Evolutionary conservation across 2,329 filamentous ascomycete genomes (phyloP), one percentile per base, ranked within the genome.

Genomic region (Pyrenochaeta sp.): DNA sequence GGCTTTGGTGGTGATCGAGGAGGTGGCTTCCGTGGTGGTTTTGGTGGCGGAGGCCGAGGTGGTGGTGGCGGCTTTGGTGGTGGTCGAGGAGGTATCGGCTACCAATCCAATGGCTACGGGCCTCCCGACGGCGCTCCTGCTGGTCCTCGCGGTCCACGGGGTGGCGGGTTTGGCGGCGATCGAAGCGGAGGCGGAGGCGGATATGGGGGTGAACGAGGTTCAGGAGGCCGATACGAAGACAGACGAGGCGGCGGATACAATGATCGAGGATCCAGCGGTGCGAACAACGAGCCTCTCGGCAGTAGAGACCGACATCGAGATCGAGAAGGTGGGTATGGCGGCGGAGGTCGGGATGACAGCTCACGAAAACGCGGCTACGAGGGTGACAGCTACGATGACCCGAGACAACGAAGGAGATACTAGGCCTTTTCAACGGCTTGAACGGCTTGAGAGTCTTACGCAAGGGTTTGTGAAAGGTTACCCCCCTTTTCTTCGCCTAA

Each of bases 271-370:
- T 78, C 84, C 58, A 90, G 87, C 55, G 91, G 91, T 65, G 91
- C 91, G 81, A 95, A 96, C 80, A 90, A 90, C 78, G 92, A 96
- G 77, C 92, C 91, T 61, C 87, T 95, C 75, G 89, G 90, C 72
- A 80, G 81, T 69, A 78, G 83, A 61, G 82, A 86, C 56, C 74
- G 67, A 39, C 72, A 73, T 57, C 68, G 72, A n/a, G 59, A 62
- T 36, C 59, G 62, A 52, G 59, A 58, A 28, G 58, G 64, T 39
- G 50, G 52, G 7, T 9, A 24, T 24, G 39, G 39, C 30, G 56
- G 44, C 32, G 62, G 61, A 27, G 61, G 66, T 47, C 63, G 69
- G 10, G 69, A 72, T 64, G 82, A 83, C 59, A 77, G 80, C 59
- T 80, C 82, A 47, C 67, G 78, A 19, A 78, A 76, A 66, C 62